Evolutionary conservation across 2,329 filamentous ascomycete species (phyloP).

Genomic region (Orbilia blumenaviensis): DNA sequence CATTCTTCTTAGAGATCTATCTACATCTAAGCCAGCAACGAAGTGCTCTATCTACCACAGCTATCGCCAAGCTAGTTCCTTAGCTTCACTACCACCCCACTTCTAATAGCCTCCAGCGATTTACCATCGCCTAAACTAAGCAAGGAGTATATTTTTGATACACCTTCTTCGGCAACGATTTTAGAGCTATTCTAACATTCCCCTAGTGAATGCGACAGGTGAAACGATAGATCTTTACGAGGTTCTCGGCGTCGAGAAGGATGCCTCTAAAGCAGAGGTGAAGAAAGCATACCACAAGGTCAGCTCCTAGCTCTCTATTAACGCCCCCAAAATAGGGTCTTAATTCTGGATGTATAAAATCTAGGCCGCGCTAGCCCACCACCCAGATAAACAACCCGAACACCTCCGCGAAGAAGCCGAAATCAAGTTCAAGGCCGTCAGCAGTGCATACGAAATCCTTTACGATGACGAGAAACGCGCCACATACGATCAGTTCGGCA

Average conservation of each 20-base stretch:
- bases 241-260: constrained; percentile 78
- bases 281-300: constrained; percentile 98
- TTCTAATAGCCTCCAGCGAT: background rate
- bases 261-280: constrained; percentile 79
- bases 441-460: constrained; percentile 96
- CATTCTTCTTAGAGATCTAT: background rate
- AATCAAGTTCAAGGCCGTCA: constrained; percentile 88
- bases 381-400: constrained; percentile 94
- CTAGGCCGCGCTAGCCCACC: constrained; percentile 83
- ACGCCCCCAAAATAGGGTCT: background rate
- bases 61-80: background rate
- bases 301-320: constrained; percentile 56
- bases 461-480: constrained; percentile 92
- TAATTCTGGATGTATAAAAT: background rate
- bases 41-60: background rate
- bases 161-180: background rate
- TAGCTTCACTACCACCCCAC: constrained; percentile 8
- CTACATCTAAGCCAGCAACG: background rate
- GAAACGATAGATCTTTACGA: constrained; percentile 73
- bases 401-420: constrained; percentile 85
- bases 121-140: background rate
- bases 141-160: constrained; percentile 13
- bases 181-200: constrained; percentile 26
- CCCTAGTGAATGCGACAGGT: constrained; percentile 56
- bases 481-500: constrained; percentile 92